These are phyloP conservation scores for Kingdonia uniflora DNA, from an alignment of 164 flowering plant species.

Conservation along the genomic window DNA sequence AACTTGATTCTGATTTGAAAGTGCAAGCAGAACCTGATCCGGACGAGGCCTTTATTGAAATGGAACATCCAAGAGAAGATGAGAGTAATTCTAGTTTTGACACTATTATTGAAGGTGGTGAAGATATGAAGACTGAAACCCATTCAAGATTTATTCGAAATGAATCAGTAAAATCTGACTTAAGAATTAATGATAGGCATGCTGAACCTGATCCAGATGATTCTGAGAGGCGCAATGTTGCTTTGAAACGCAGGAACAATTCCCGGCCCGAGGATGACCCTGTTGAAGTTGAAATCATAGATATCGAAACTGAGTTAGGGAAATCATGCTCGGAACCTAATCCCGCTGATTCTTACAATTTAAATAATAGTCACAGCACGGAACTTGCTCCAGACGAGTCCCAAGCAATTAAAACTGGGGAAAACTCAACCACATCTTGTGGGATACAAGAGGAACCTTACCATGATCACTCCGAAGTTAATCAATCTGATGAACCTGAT, in stretches of 20 bases:
- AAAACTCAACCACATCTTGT: neutral
- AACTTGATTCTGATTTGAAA: constrained; percentile 32
- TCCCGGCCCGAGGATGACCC: constrained; percentile 19
- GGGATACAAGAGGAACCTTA: constrained; percentile 1
- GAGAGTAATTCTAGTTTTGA: constrained; percentile 8
- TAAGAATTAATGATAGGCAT: constrained; percentile 13
- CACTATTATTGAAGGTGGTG: constrained; percentile 20
- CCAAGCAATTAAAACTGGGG: neutral
- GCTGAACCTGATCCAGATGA: constrained; percentile 36
- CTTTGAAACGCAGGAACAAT: neutral
- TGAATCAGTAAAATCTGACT: neutral
- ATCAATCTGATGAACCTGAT: constrained; percentile 41
- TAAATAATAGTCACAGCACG: neutral
- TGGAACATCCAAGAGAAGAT: constrained; percentile 4
- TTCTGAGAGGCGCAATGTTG: constrained; percentile 4
- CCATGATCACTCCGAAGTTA: constrained; percentile 16
- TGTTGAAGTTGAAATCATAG: constrained; percentile 5
- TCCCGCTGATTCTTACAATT: constrained; percentile 10
- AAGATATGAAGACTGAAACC: constrained; percentile 19
- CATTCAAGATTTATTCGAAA: constrained; percentile 7
- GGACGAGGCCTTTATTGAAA: constrained; percentile 1
- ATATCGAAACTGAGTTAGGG: neutral
- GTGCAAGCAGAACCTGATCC: constrained; percentile 12
- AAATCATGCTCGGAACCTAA: constrained; percentile 1
- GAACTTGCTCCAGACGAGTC: constrained; percentile 3